Evolutionary conservation across 306 rosid genomes (phyloP), one percentile per base, ranked within the genome.

Genomic region (Cucurbita pepo): DNA sequence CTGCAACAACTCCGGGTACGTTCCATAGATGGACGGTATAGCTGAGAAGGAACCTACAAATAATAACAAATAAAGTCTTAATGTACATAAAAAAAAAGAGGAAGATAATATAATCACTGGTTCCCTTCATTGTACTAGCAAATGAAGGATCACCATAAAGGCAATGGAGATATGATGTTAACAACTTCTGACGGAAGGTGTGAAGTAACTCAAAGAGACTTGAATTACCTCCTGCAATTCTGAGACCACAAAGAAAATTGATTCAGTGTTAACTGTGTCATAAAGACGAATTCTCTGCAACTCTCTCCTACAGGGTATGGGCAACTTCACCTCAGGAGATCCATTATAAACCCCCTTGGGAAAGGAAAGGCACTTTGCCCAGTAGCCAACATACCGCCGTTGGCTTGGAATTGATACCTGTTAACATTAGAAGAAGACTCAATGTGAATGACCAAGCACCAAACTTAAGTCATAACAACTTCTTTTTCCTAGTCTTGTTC

Each of bases 401-500:
- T 94, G 99, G 87, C 99, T 94, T 80, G 97, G 99, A 83, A 91
- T 94, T 6, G 99, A 94, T 78, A 94, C 99, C 99, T 94, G 81
- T 77, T 74, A 18, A 66, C 54, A 65, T 67, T 45, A 47, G 56
- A 48, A 69, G 73, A 4, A 69, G 8, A 25, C 22, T 67, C 21
- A 45, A 15, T 21, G 13, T 47, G 19, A 21, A 6, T 45, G 43
- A 67, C 54, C 56, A 47, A 67, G 13, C 22, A 12, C 56, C 7
- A 12, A 13, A 66, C 5, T 21, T 19, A 18, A 44, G 34, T 14
- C 34, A 44, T 8, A 43, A 65, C 71, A 43, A 65, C 71, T 44
- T 4, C 47, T 16, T 65, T 47, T 43, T 64, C 70, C 50, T 4
- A 37, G 22, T 62, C 50, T 40, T 63, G 36, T 63, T 40, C 16